Evolutionary conservation across 2,329 filamentous ascomycete genomes (phyloP), one percentile per base, ranked within the genome.

Genomic region (Ambrosiella xylebori): DNA sequence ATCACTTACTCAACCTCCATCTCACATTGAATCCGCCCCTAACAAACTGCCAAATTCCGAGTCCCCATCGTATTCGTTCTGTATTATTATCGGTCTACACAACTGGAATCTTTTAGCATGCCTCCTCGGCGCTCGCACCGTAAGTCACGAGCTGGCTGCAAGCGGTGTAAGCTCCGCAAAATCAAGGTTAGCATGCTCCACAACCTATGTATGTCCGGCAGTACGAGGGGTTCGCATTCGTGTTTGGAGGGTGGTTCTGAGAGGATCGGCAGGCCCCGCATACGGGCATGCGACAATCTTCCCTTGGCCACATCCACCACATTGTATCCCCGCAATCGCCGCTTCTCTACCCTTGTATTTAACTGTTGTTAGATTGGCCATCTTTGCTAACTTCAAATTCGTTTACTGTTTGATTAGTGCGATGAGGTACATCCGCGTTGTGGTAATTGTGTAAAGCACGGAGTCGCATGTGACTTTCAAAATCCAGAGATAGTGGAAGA

Each of bases 71-170:
- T 39, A 49, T 57, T 50, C 36, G 35, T 50, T 3, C 15, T 19
- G 8, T 27, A 50, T 39, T 11, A 47, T n/a, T 2, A n/a, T 47
- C 44, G 11, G n/a, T 15, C n/a, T 5, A 15, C 8, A 15, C 44
- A n/a, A 17, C 44, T 47, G 44, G 6, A 15, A 8, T 35, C 41
- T 12, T n/a, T 15, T 13, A 52, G 37, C 19, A 84, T 84, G 80
- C 79, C 81, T 61, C 81, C 81, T 37, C 73, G 81, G 65, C 74
- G 81, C 66, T 82, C 81, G 47, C 82, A 86, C 68, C 85, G 83
- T 66, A 86, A 85, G 71, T 84, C 80, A 59, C 76, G 82, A 63
- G 77, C 81, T 56, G 82, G 82, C 51, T 86, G 82, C 64, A 74
- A 76, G 61, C 72, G 79, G 60, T 86, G 82, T 69, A 86, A 85